Conservation (phyloP, 2,329 filamentous ascomycete genomes). For the Aspergillus tamarii region DNA sequence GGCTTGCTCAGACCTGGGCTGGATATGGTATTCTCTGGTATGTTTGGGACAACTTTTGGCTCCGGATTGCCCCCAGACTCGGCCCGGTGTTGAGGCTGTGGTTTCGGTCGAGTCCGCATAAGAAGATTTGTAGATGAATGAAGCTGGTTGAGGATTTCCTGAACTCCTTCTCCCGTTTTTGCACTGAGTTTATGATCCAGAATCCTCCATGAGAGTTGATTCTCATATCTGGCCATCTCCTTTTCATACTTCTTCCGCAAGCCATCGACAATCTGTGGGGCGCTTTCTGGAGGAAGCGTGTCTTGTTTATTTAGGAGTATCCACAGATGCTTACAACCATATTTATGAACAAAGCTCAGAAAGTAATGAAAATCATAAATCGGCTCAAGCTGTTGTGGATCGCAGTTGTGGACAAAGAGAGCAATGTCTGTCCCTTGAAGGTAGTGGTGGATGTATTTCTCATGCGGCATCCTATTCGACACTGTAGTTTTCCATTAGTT, state of each 20-base stretch:
- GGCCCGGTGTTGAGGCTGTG: neutral
- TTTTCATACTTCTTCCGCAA: neutral
- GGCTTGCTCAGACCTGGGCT: neutral
- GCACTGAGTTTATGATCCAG: neutral
- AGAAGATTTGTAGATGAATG: neutral
- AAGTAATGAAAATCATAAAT: neutral
- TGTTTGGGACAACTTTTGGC: neutral
- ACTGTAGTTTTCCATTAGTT: neutral
- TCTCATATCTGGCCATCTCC: neutral
- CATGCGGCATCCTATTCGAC: neutral
- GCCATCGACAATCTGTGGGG: neutral
- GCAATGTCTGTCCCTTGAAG: neutral
- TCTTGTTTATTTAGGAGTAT: neutral
- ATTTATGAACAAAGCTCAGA: neutral
- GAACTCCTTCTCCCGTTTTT: neutral
- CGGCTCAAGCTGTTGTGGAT: neutral
- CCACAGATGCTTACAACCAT: neutral
- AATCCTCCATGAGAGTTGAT: neutral
- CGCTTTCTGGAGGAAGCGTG: neutral
- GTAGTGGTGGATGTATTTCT: neutral
- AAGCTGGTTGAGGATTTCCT: neutral
- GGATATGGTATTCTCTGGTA: neutral
- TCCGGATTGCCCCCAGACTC: neutral
- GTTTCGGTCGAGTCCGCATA: neutral
- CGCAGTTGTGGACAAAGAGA: neutral